Base-by-base conservation (phyloP, 73 alveolate genomes). In the Blepharisma stoltei region DNA sequence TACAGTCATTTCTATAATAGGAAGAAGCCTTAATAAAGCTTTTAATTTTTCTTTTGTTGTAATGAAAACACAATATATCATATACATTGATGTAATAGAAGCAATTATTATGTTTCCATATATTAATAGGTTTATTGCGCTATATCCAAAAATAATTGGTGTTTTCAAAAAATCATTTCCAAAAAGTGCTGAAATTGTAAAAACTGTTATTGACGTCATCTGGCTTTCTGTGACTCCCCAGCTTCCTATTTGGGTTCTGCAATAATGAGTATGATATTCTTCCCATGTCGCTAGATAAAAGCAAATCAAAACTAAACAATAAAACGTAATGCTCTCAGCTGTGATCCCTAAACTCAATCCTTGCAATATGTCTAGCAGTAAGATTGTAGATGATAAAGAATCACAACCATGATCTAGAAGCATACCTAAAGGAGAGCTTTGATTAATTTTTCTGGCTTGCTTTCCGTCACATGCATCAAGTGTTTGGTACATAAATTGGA, bases 401-500 rank as follows among this genome's bases (percentile, higher is more conserved):
- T 85, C 92, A 85, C 83, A 68, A 0, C 92, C 92, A 85, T 85
- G 92, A 54, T 85, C 92, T 21, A 85, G 54, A 43, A 85, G 54
- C 71, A 71, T 53, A 43, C 92, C 92, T 65, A 85, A 81, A 4
- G 89, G 71, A 4, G 92, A 85, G 0, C 89, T 67, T 25, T 67
- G 43, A 23, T 81, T 81, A 18, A 85, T 71, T 81, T 77, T 85
- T 81, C 92, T 81, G 44, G 92, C 92, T 53, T 81, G 89, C 41
- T 85, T 85, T 54, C 92, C 92, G 48, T 85, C 92, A 41, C 80
- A 71, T 54, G 75, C 77, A 85, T 85, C 92, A n/a, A 85, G 47
- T 5, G 82, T 85, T 18, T 81, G 77, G 32, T 81, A 81, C 43
- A 80, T 32, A 54, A 85, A 81, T 38, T 60, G 73, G 23, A 25